phyloP scores from a whole-genome alignment of 2,329 filamentous ascomycete genomes.

The Peltaster fructicola region DNA sequence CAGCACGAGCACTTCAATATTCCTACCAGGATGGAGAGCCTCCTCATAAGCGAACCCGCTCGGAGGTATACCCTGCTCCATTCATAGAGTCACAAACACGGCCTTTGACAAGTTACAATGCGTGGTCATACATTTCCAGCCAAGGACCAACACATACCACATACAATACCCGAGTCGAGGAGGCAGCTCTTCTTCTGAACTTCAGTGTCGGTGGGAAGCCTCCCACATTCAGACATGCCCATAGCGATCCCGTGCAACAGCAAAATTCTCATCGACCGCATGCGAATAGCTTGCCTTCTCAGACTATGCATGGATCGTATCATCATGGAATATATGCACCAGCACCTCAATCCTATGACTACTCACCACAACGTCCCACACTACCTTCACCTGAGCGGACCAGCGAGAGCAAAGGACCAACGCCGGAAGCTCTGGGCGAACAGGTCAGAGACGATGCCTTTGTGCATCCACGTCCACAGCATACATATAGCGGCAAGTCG shows the following conservation, averaged over 20 bases:
- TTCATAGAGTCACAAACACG: conserved; percentile 22
- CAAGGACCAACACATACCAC: conserved; percentile 6
- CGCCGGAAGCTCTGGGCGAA: conserved; percentile 3
- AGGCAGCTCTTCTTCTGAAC: conserved; percentile 29
- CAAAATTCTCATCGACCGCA: conserved; percentile 11
- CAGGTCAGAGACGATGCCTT: conserved; percentile 1
- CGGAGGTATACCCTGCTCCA: conserved; percentile 35
- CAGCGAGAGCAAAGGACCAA: conserved; percentile 5
- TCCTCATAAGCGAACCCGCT: conserved; percentile 42
- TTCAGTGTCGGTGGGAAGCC: conserved; percentile 19
- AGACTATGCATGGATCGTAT: too few relatives aligned
- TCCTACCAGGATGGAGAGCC: conserved; percentile 25
- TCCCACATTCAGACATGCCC: conserved; percentile 5
- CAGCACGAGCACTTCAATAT: too few relatives aligned
- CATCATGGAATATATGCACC: too few relatives aligned
- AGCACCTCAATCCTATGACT: background rate
- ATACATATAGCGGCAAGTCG: too few relatives aligned
- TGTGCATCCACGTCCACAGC: too few relatives aligned
- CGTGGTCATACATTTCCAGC: conserved; percentile 7
- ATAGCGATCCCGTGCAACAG: conserved; percentile 1
- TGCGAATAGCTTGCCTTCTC: conserved; percentile 17
- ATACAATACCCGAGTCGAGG: conserved; percentile 24
- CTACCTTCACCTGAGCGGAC: conserved; percentile 12
- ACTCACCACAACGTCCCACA: background rate
- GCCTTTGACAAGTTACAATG: conserved; percentile 30